Base-by-base conservation (phyloP, 495 filamentous ascomycete genomes). In the Daldinia bambusicola region DNA sequence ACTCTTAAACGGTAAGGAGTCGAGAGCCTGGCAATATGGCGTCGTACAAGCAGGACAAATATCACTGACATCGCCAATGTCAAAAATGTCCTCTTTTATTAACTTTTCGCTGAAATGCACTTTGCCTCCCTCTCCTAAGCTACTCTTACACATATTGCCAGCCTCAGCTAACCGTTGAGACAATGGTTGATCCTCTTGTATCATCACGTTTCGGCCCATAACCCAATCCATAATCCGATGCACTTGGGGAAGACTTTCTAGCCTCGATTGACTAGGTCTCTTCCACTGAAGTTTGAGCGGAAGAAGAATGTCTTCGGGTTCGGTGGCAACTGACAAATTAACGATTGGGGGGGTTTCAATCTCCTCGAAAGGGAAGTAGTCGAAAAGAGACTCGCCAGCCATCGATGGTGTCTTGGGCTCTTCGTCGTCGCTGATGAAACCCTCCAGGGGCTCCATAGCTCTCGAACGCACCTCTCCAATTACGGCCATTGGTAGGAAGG, bases 11-110 rank as follows among this genome's bases (percentile, higher is more conserved):
- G 74, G 71, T 8, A 76, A 38, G 4, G 74, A 74, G 31, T 74
- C 74, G 31, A 72, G 37, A 9, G 71, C 71, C 52, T 74, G 68
- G 13, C 59, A 67, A 13, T 74, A 76, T 10, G 74, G 59, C 6
- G 74, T 74, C 10, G 71, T 66, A 45, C 74, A 76, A 5, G 74
- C 71, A 2, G 74, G 74, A 30, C 71, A 76, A 10, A 70, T 72
- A 40, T 76, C 74, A 12, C 70, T 62, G 12, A 76, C 69, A n/a
- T 76, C 74, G n/a, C 71, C 63, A 13, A 76, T 76, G 6, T 74
- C 74, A 55, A 72, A 6, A 37, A 59, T 70, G 10, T 74, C 71
- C 1, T 74, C 71, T 22, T 56, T 62, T 55, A 63, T n/a, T 1
- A 18, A 8, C 16, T 36, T 45, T 38, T 6, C 45, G 4, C 48